Evolutionary conservation across 768 basidiomycete species (phyloP), one percentile per base, ranked within the genome.

Genomic region (Coprinopsis marcescibilis): DNA sequence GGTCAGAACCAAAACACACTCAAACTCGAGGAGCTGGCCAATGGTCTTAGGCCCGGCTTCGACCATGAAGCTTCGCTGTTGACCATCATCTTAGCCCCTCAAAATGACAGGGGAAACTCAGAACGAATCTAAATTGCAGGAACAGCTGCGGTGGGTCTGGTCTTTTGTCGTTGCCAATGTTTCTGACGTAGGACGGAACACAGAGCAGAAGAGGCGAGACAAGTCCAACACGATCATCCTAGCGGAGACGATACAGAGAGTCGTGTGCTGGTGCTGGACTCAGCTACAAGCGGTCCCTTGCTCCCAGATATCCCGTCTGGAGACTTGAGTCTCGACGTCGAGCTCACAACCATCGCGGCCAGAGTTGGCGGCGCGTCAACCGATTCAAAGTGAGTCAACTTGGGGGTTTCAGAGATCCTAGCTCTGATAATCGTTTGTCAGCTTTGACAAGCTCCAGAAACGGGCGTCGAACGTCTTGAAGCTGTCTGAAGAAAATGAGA

Each of bases 401-500:
- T n/a, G n/a, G n/a, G n/a, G n/a, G n/a, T n/a, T n/a, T n/a, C n/a
- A n/a, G n/a, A n/a, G n/a, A n/a, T n/a, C n/a, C n/a, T n/a, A n/a
- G n/a, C n/a, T n/a, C n/a, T n/a, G n/a, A n/a, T n/a, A n/a, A n/a
- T 36, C 35, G 15, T 50, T 51, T 58, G 49, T 60, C 41, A 72
- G 72, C 50, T 53, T 64, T 37, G 66, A 63, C 39, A 72, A 68
- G 58, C 62, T 72, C 24, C 68, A 81, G 58, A 85, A 85, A 63
- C 77, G 84, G 52, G 78, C 78, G 21, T 81, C 79, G 56, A 85
- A 79, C 62, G 82, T 86, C 49, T 59, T 83, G 54, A 83, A 80
- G 57, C 69, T 87, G 27, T 70, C 81, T 19, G 72, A 80, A 66
- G 85, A 87, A 70, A 82, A 85, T 61, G 80, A 82, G 60, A 81